Evolutionary conservation across 2,329 filamentous ascomycete species (phyloP).

Genomic region (Colletotrichum brevisporum): DNA sequence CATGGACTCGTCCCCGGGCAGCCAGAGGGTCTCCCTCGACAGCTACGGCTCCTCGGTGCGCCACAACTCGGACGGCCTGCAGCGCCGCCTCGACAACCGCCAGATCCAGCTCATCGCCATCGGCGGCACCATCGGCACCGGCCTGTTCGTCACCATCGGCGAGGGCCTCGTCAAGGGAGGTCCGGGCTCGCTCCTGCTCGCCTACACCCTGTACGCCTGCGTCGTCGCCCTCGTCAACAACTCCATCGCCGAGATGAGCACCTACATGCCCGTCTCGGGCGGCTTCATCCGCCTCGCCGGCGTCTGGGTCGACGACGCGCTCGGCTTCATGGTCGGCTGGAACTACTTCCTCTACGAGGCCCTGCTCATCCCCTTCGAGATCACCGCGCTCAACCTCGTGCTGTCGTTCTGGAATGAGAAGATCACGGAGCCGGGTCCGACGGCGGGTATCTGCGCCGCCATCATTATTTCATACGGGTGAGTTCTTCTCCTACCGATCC

Average conservation of each 20-base stretch:
- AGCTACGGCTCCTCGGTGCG: conserved; percentile 40
- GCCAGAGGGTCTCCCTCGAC: conserved; percentile 29
- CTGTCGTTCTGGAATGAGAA: conserved; percentile 45
- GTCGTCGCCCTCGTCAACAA: conserved; percentile 59
- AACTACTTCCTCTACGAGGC: conserved; percentile 71
- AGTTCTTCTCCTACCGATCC: conserved; percentile 2
- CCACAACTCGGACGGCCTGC: conserved; percentile 47
- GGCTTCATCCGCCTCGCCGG: conserved; percentile 34
- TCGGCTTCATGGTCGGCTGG: conserved; percentile 70
- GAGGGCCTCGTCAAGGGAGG: conserved; percentile 46
- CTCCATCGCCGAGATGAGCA: conserved; percentile 43
- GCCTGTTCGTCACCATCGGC: conserved; percentile 64
- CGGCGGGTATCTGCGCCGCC: conserved; percentile 43
- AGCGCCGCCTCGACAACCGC: conserved; percentile 50
- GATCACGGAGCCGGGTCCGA: conserved; percentile 37
- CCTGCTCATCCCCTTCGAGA: conserved; percentile 56
- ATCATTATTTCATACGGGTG: conserved; percentile 41
- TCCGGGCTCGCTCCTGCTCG: conserved; percentile 36
- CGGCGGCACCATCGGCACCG: conserved; percentile 63
- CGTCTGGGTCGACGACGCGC: conserved; percentile 68
- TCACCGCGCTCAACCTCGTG: conserved; percentile 44
- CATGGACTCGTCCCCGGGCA: conserved; percentile 9
- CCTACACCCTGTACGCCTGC: conserved; percentile 39
- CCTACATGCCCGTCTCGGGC: conserved; percentile 51
- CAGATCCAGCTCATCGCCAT: conserved; percentile 64